Percentiles rank a stretch among this genome's conserved stretches.
phyloP scores from a whole-genome alignment of 2,329 filamentous ascomycete species.

The Aspergillus jensenii region DNA sequence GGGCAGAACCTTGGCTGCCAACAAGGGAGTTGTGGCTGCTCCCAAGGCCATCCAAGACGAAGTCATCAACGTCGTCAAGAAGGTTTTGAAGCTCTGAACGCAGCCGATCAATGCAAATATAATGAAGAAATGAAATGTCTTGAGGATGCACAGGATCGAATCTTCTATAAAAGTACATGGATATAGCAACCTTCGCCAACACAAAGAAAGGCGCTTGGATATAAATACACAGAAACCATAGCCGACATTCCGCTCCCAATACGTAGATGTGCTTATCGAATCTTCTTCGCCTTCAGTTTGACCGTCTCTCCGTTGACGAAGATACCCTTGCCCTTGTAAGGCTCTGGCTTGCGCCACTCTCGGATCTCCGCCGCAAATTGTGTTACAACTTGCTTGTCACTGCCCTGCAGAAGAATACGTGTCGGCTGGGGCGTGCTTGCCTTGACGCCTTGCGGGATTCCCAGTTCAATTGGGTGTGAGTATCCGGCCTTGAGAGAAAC shows the following conservation, averaged over 20 bases:
- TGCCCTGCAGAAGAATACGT: constrained; percentile 83
- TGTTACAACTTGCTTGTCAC: constrained; percentile 82
- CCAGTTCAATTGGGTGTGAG: constrained; percentile 91
- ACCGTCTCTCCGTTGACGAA: constrained; percentile 98
- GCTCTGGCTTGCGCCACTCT: constrained; percentile 86
- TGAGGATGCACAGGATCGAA: constrained; percentile 14
- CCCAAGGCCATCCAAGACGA: constrained; percentile 71
- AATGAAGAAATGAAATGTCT: constrained; percentile 15
- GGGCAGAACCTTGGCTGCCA: constrained; percentile 80
- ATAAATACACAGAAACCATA: constrained; percentile 29
- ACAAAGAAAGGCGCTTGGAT: constrained; percentile 23
- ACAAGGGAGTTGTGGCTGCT: constrained; percentile 92
- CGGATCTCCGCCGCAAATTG: constrained; percentile 87
- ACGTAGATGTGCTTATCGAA: constrained; percentile 62
- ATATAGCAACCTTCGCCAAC: constrained; percentile 31
- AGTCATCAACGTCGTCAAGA: constrained; percentile 79
- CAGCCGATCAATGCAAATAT: constrained; percentile 9
- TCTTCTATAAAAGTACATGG: constrained; percentile 33
- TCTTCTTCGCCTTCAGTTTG: constrained; percentile 97
- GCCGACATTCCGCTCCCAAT: constrained; percentile 24
- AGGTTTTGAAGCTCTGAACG: constrained; percentile 62
- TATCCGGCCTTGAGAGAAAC: constrained; percentile 94
- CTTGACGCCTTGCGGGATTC: constrained; percentile 76
- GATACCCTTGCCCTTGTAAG: constrained; percentile 99
- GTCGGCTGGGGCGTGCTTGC: constrained; percentile 90